Base-by-base conservation (phyloP, 1,139 yeast species). In the Diutina neorugosa region DNA sequence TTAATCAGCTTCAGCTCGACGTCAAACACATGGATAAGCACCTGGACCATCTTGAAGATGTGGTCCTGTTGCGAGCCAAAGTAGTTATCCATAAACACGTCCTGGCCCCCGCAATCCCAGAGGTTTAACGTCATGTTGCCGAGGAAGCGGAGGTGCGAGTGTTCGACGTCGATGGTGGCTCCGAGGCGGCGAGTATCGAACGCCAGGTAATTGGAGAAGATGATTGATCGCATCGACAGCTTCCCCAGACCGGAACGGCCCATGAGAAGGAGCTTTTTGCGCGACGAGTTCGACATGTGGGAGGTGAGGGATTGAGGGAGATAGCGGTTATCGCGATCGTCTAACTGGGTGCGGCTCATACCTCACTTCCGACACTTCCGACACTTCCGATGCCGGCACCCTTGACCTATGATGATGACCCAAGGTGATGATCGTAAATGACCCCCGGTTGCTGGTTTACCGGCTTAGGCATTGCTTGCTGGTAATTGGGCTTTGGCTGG, bases 71-170 rank as follows among this genome's bases (percentile, higher is more conserved):
- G 93, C 55, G 86, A 81, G 7, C 94, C 81, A 14, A 51, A 51
- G 50, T 51, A 51, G 16, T 31, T 43, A n/a, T 51, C 52, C 52
- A 94, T 91, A 62, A 91, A 94, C 2, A 87, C 91, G 66, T 93
- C 98, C 67, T 93, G 99, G 3, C 96, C 96, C 60, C 98, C 99
- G 69, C 98, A 93, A 66, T 93, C 99, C 98, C 98, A 91, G 40
- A 93, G 72, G 61, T 93, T 93, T 54, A 93, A 75, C 1, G 97
- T 90, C 95, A 93, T 89, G 65, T 93, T 91, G 4, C 97, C 97
- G 56, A 93, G 73, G 63, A 93, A 91, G 54, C 98, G 73, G 53
- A 93, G 73, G 68, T 93, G 96, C 4, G 98, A 90, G 64, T 93
- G 97, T 65, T 94, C 98, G 25, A 93, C 98, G 64, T 94, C 98